Base-by-base conservation (phyloP, 2,329 filamentous ascomycete species). In the Pseudofabraea citricarpa region DNA sequence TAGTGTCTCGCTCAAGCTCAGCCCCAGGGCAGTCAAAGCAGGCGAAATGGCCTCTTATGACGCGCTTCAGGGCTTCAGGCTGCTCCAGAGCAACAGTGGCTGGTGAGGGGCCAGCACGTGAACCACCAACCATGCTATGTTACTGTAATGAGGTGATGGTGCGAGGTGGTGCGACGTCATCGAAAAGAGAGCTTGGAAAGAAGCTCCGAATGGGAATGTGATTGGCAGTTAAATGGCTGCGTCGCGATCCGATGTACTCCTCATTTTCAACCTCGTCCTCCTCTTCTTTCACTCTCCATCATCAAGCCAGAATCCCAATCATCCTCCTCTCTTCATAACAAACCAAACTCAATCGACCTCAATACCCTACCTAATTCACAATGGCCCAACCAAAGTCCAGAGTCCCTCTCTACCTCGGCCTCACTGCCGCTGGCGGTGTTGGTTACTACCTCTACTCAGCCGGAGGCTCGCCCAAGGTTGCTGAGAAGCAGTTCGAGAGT, bases 391-490 rank as follows among this genome's bases (percentile, higher is more conserved):
- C 52, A 48, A 67, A 59, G 45, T 61, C 61, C 40, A 64, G 61
- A 50, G 51, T 64, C 49, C 53, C 68, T 43, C 59, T 64, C 32
- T 59, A 71, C 56, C 60, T 84, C 56, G 85, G 83, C 56, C 67
- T 81, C 54, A 77, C 73, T 47, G 81, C 79, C 52, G 83, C 76
- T 23, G 79, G 78, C 56, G 85, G 81, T 52, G 71, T 82, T 46
- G 89, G 86, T 33, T 97, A 95, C 75, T 97, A 97, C 73, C 77
- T 97, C 50, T 98, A 95, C 74, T 75, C 70, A 40, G 85, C 90
- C 13, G 91, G 91, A 49, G 90, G 91, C 45, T 78, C 81, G 64
- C 75, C 88, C 40, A 87, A 85, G 66, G 81, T 77, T 39, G 91
- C 90, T n/a, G 81, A 90, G 75, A 87, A 91, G 74, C 75, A 93